These are phyloP conservation scores for Alternaria sp. DNA, from an alignment of 2,329 filamentous ascomycete genomes.

Conservation along the genomic window DNA sequence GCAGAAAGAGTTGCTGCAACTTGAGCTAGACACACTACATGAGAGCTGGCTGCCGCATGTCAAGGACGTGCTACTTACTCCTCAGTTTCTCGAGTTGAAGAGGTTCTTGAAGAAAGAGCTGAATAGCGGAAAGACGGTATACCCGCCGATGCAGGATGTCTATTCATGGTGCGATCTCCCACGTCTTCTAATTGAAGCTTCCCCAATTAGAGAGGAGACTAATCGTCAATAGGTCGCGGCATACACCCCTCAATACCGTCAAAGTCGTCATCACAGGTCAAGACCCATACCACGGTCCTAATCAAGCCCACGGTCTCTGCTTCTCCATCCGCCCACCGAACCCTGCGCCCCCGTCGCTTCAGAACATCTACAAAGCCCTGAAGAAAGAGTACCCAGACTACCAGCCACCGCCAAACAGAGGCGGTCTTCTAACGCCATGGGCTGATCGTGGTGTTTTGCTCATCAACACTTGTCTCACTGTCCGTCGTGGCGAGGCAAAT, in stretches of 20 bases:
- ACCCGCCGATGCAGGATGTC: conserved; percentile 86
- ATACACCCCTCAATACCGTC: conserved; percentile 86
- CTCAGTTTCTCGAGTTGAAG: conserved; percentile 88
- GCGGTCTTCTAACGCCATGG: conserved; percentile 90
- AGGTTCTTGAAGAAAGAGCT: conserved; percentile 83
- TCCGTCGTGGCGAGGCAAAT: conserved; percentile 87
- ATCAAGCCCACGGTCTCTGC: conserved; percentile 94
- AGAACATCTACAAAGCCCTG: conserved; percentile 91
- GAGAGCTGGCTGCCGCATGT: conserved; percentile 90
- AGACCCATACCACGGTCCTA: conserved; percentile 95
- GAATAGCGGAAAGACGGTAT: conserved; percentile 76
- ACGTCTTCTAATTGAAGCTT: background rate
- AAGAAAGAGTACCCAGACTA: conserved; percentile 89
- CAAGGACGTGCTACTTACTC: conserved; percentile 81
- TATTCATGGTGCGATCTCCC: conserved; percentile 80
- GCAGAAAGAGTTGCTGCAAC: conserved; percentile 79
- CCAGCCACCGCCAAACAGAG: conserved; percentile 74
- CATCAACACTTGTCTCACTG: conserved; percentile 94
- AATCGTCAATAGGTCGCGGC: conserved; percentile 75
- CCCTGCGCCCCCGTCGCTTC: conserved; percentile 84
- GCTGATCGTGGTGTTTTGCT: conserved; percentile 91
- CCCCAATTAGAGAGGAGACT: conserved; percentile 1
- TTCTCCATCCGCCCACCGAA: conserved; percentile 95
- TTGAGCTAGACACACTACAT: conserved; percentile 92
- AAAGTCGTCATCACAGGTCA: conserved; percentile 95